Conservation (phyloP, 306 rosid species). For the Geum urbanum region DNA sequence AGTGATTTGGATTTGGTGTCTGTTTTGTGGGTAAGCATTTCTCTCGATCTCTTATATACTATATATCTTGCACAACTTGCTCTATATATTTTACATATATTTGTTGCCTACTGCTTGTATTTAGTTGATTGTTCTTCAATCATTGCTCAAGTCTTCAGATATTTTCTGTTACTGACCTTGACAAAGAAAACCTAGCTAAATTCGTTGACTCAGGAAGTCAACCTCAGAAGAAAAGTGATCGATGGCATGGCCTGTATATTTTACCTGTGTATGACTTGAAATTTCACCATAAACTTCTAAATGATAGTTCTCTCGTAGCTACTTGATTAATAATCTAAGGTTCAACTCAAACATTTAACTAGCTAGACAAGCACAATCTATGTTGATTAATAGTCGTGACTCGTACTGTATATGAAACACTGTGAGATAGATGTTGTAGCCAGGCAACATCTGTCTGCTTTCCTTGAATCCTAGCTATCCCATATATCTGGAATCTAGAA, state of each 20-base stretch:
- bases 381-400: constrained; percentile 7
- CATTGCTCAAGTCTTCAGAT: background rate
- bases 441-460: background rate
- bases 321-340: too few relatives aligned
- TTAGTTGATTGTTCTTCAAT: background rate
- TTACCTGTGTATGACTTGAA: background rate
- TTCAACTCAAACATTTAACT: background rate
- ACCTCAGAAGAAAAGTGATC: constrained; percentile 9
- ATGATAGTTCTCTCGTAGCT: background rate
- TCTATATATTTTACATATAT: too few relatives aligned
- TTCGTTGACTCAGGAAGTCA: constrained; percentile 17
- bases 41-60: background rate
- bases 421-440: background rate
- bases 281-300: background rate
- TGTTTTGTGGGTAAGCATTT: constrained; percentile 66
- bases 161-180: background rate
- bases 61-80: background rate
- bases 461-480: background rate
- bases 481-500: background rate
- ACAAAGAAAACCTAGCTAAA: background rate
- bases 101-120: too few relatives aligned
- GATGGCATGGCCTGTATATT: background rate
- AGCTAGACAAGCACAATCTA: constrained; percentile 3
- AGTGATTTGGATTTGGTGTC: constrained; percentile 66
- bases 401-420: background rate